Percentiles rank a stretch among this genome's conserved stretches.
These are phyloP conservation scores for Lipomyces anomalus DNA, from an alignment of 805 yeast genomes.

Conservation along the genomic window DNA sequence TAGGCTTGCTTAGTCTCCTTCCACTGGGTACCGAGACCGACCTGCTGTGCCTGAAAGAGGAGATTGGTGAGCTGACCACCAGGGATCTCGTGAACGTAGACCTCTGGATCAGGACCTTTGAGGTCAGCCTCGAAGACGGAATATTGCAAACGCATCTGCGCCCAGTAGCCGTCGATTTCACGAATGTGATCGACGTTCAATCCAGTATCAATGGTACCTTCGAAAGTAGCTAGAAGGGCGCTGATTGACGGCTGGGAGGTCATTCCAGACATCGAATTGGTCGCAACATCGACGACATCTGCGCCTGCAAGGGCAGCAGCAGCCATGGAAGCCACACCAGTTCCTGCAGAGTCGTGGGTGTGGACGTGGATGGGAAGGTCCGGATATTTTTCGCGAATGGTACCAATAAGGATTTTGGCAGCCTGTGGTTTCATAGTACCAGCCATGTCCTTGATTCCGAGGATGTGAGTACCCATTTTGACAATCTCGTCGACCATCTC, in stretches of 20 bases:
- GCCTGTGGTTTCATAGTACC: conserved; percentile 97
- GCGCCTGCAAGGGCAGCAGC: conserved; percentile 96
- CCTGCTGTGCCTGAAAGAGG: conserved; percentile 98
- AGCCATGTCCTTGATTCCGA: conserved; percentile 99
- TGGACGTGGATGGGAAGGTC: conserved; percentile 96
- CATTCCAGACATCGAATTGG: conserved; percentile 96
- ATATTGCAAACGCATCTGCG: conserved; percentile 93
- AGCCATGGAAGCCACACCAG: conserved; percentile 95
- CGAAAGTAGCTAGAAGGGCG: conserved; percentile 87
- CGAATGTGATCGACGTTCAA: conserved; percentile 62
- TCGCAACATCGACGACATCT: conserved; percentile 95
- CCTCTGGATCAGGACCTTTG: conserved; percentile 99
- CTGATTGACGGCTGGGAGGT: conserved; percentile 96
- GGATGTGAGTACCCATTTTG: conserved; percentile 88
- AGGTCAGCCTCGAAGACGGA: conserved; percentile 97
- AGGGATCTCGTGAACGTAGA: conserved; percentile 96
- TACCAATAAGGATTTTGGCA: conserved; percentile 71
- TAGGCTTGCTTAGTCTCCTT: conserved; percentile 91
- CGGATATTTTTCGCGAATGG: conserved; percentile 82
- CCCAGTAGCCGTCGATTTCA: conserved; percentile 93
- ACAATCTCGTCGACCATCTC: conserved; percentile 77
- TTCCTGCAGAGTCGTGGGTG: conserved; percentile 99
- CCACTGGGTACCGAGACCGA: conserved; percentile 97
- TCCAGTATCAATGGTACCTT: conserved; percentile 75
- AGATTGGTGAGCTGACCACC: conserved; percentile 99